A percentile compares a stretch with the other conserved stretches of the same genome.
These are phyloP conservation scores for Juglanconis sp. DNA, from an alignment of 2,329 filamentous ascomycete species.

Conservation along the genomic window DNA sequence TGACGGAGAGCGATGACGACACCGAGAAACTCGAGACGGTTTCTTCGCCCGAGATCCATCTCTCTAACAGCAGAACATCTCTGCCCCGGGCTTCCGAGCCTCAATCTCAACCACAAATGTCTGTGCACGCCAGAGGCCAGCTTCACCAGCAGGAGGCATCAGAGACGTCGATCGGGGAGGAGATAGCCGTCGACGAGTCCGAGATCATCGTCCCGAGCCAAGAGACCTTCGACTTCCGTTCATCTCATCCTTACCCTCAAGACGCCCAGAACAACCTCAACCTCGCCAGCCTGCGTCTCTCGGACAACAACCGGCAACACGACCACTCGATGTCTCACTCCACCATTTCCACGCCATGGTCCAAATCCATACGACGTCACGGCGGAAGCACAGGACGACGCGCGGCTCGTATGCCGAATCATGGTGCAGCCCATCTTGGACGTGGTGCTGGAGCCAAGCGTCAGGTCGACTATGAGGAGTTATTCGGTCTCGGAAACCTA, in stretches of 20 bases:
- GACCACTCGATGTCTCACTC: slow-evolving; percentile 29
- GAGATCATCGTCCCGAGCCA: slow-evolving; percentile 52
- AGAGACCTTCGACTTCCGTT: slow-evolving; percentile 68
- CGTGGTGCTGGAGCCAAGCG: slow-evolving; percentile 17
- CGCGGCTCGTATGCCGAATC: slow-evolving; percentile 12
- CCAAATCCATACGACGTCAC: background rate
- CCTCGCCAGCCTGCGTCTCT: slow-evolving; percentile 58
- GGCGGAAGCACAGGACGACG: background rate
- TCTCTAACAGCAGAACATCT: slow-evolving; percentile 42
- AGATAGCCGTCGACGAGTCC: slow-evolving; percentile 21
- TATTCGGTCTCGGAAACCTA: slow-evolving; percentile 10
- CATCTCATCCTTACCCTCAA: slow-evolving; percentile 57
- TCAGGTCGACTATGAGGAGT: slow-evolving; percentile 26
- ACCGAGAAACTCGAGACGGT: slow-evolving; percentile 58
- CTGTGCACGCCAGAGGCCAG: slow-evolving; percentile 29
- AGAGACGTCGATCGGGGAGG: slow-evolving; percentile 20
- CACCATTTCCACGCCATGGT: slow-evolving; percentile 24
- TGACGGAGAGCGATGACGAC: slow-evolving; percentile 55
- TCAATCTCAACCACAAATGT: slow-evolving; percentile 11
- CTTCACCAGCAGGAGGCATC: slow-evolving; percentile 36
- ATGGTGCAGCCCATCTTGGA: slow-evolving; percentile 14
- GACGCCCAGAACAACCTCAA: slow-evolving; percentile 50
- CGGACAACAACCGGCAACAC: slow-evolving; percentile 43
- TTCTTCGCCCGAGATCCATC: slow-evolving; percentile 57
- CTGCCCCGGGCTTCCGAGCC: slow-evolving; percentile 13